Percentiles rank a stretch among this genome's conserved stretches.
These are phyloP conservation scores for Penicillium riverlandense DNA, from an alignment of 495 filamentous ascomycete species.

Conservation along the genomic window DNA sequence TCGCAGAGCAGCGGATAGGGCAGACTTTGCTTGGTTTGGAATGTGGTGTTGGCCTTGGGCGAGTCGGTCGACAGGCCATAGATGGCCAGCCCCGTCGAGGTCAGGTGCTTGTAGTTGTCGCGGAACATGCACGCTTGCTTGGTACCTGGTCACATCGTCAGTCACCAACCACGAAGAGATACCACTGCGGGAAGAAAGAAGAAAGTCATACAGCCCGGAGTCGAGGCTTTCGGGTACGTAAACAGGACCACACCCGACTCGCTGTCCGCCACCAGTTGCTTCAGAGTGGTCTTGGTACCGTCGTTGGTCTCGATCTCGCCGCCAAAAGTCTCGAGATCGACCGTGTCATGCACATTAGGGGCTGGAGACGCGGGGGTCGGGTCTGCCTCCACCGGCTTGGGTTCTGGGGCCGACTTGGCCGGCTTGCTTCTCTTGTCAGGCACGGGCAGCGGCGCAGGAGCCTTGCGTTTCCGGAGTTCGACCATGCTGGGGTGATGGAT, in stretches of 20 bases:
- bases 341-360: constrained; percentile 41
- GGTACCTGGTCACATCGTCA: constrained; percentile 52
- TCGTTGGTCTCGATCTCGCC: constrained; percentile 82
- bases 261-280: constrained; percentile 71
- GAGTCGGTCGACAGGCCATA: constrained; percentile 85
- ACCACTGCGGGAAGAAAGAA: neutral
- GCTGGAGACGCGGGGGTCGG: constrained; percentile 13
- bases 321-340: constrained; percentile 67
- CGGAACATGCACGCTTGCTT: constrained; percentile 90
- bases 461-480: constrained; percentile 73
- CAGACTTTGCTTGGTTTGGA: constrained; percentile 83
- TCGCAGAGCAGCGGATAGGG: constrained; percentile 88
- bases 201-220: constrained; percentile 77
- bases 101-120: constrained; percentile 69
- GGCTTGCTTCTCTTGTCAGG: constrained; percentile 49
- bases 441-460: constrained; percentile 46
- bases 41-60: constrained; percentile 82
- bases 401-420: constrained; percentile 33
- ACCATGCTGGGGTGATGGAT: constrained; percentile 29
- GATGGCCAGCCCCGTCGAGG: constrained; percentile 73
- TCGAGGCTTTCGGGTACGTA: constrained; percentile 92
- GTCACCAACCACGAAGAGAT: no score
- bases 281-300: constrained; percentile 67
- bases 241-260: constrained; percentile 85
- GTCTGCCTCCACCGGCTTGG: constrained; percentile 31